Conservation (phyloP, 768 basidiomycete species). For the Rubroboletus pulcherrimus region DNA sequence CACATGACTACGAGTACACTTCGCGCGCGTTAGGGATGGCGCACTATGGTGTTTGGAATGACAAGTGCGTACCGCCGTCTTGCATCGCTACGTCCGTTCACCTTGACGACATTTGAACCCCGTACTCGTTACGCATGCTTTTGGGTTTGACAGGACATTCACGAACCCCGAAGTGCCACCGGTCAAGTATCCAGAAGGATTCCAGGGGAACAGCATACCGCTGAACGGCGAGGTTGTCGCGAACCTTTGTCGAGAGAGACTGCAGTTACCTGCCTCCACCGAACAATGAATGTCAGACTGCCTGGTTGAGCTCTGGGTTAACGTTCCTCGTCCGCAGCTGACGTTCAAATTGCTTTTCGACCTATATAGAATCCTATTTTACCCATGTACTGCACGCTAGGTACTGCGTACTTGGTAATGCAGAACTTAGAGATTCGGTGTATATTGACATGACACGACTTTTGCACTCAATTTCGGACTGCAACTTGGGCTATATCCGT, state of each 20-base stretch:
- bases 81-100: background rate
- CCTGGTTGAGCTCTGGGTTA: background rate
- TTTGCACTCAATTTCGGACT: background rate
- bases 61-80: conserved; percentile 41
- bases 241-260: conserved; percentile 51
- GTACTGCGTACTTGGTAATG: background rate
- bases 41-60: conserved; percentile 83
- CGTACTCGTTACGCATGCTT: background rate
- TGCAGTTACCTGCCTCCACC: conserved; percentile 25
- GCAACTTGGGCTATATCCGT: too few relatives aligned
- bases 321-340: too few relatives aligned
- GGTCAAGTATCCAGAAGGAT: conserved; percentile 79
- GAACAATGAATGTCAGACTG: background rate
- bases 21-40: conserved; percentile 78
- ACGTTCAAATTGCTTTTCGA: background rate
- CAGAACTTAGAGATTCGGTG: background rate
- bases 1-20: conserved; percentile 81
- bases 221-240: conserved; percentile 72
- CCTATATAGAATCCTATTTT: background rate
- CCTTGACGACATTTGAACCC: too few relatives aligned
- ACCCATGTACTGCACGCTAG: background rate
- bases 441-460: background rate
- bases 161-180: conserved; percentile 68
- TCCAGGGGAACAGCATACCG: conserved; percentile 84
- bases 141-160: conserved; percentile 50